Base-by-base conservation (phyloP, 2,329 filamentous ascomycete species). In the Fulvia fulva region DNA sequence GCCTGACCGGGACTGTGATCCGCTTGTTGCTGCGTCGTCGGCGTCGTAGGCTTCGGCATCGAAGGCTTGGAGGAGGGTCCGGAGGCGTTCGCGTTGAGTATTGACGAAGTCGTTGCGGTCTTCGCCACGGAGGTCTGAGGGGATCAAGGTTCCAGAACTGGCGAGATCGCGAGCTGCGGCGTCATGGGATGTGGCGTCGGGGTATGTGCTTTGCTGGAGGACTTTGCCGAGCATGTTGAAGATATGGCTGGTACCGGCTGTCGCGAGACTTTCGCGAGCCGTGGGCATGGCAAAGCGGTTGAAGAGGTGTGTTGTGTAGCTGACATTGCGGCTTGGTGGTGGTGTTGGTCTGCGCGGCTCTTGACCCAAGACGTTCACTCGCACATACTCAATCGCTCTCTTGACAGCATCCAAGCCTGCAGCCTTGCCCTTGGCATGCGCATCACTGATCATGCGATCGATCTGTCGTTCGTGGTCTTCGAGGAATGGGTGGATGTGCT, bases 401-500 rank as follows among this genome's bases (percentile, higher is more conserved):
- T 78, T 75, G 22, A 79, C 65, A 34, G 76, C 78, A 66, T 86
- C 80, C 59, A 96, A 79, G 43, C 93, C 92, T 41, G 90, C 86
- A 16, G 85, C 80, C 75, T 87, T 89, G 61, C 90, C 84, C 58
- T 87, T 86, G 65, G 91, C 89, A 74, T 97, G 92, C 43, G 87
- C 81, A 60, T 86, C 83, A 64, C 87, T 87, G 73, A 97, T 97
- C 71, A 96, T 87, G 61, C 90, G 85, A 71, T 99, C 94, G 74
- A 99, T 97, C 65, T 90, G 85, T 45, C 81, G 75, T 76, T 97
- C 94, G 74, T 99, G 93, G 61, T 91, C 83, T 68, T 86, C 81
- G 51, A 99, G 86, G 78, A 93, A 96, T 0, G 93, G 93, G 74
- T 96, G 88, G 60, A 97, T 81, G 74, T 94, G 86, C 61, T 86